phyloP scores from a whole-genome alignment of 2,329 filamentous ascomycete species.

The Neocatenulostroma microsporum region DNA sequence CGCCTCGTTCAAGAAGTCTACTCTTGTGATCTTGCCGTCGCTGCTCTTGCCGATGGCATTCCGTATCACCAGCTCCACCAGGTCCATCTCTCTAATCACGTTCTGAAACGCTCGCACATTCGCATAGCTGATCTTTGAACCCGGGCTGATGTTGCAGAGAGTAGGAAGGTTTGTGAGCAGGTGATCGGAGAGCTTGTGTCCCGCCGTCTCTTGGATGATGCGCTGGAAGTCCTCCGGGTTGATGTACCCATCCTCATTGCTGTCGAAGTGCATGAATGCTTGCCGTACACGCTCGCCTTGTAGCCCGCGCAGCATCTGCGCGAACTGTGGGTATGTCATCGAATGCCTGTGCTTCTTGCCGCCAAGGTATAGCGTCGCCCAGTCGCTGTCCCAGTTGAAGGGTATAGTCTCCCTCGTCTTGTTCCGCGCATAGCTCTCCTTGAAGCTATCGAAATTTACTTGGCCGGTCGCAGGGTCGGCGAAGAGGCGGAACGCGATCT shows the following conservation, averaged over 20 bases:
- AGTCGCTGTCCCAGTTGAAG: conserved; percentile 96
- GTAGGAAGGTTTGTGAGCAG: conserved; percentile 83
- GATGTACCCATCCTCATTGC: conserved; percentile 88
- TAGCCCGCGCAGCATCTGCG: conserved; percentile 92
- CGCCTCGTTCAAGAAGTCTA: conserved; percentile 92
- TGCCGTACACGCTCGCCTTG: conserved; percentile 95
- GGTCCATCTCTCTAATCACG: conserved; percentile 94
- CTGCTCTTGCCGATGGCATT: conserved; percentile 74
- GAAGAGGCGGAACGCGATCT: conserved; percentile 96
- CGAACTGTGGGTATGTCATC: conserved; percentile 93
- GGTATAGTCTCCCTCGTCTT: conserved; percentile 78
- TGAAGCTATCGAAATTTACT: conserved; percentile 86
- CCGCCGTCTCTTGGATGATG: conserved; percentile 87
- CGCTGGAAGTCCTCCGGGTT: conserved; percentile 92
- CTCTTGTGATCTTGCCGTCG: conserved; percentile 88
- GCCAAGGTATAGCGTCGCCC: conserved; percentile 91
- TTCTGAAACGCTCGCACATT: conserved; percentile 98
- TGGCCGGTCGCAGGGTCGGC: conserved; percentile 74
- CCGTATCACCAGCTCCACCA: conserved; percentile 87
- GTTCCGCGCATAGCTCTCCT: conserved; percentile 76
- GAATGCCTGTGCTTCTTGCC: conserved; percentile 78
- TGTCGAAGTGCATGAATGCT: conserved; percentile 87
- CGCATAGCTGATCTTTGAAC: conserved; percentile 93
- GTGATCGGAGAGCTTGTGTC: conserved; percentile 96
- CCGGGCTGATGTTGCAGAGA: conserved; percentile 85